Percentiles rank a stretch among this genome's conserved stretches.
These are phyloP conservation scores for Phytophthora multivora DNA, from an alignment of 352 stramenopile genomes.

Conservation along the genomic window DNA sequence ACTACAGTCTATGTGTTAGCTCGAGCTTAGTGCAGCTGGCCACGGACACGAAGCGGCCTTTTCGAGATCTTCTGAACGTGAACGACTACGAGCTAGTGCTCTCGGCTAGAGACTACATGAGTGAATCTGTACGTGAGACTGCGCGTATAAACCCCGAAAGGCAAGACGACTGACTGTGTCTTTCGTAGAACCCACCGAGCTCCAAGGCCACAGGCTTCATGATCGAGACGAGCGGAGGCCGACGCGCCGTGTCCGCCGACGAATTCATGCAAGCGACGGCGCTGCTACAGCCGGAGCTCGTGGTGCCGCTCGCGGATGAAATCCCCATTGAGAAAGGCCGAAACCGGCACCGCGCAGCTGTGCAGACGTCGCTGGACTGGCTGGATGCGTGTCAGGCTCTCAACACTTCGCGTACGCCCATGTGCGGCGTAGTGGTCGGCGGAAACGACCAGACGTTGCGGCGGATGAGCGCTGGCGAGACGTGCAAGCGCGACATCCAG, in stretches of 20 bases:
- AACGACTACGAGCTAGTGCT: slow-evolving; percentile 57
- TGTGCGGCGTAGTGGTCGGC: slow-evolving; percentile 77
- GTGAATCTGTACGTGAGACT: slow-evolving; percentile 33
- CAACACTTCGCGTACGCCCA: slow-evolving; percentile 20
- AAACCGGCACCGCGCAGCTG: slow-evolving; percentile 70
- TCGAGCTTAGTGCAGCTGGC: slow-evolving; percentile 31
- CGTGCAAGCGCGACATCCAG: slow-evolving; percentile 68
- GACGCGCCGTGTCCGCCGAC: slow-evolving; percentile 42
- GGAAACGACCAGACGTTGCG: slow-evolving; percentile 62
- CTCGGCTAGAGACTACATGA: slow-evolving; percentile 77
- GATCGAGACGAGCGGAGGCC: slow-evolving; percentile 62
- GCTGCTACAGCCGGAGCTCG: slow-evolving; percentile 54
- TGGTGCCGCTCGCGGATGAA: slow-evolving; percentile 75
- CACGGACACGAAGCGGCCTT: slow-evolving; percentile 41
- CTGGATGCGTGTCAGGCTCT: slow-evolving; percentile 60
- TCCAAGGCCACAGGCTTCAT: slow-evolving; percentile 55
- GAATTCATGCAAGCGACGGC: slow-evolving; percentile 69
- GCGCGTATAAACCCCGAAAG: no score
- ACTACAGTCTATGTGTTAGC: slow-evolving; percentile 3
- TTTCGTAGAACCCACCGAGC: slow-evolving; percentile 52
- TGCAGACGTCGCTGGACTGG: slow-evolving; percentile 73
- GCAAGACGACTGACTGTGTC: background rate
- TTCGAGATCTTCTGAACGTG: slow-evolving; percentile 61
- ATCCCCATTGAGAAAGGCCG: slow-evolving; percentile 53
- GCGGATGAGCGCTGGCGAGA: slow-evolving; percentile 58